phyloP scores from a whole-genome alignment of 2,329 filamentous ascomycete genomes.

The Bertia moriformis region DNA sequence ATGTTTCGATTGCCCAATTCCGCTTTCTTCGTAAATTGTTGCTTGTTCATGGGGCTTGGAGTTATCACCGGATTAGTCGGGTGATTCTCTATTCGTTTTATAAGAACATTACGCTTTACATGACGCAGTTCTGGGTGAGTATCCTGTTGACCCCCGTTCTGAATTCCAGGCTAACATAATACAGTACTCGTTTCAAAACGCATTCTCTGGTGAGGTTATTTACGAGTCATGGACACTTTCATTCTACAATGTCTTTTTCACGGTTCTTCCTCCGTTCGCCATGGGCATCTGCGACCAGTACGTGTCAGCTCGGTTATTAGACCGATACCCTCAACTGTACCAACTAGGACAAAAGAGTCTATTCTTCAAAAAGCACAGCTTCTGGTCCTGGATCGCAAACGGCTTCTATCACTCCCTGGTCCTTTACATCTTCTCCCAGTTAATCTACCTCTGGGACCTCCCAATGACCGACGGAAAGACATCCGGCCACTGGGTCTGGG shows the following conservation, averaged over 20 bases:
- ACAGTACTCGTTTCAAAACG: slow-evolving; percentile 92
- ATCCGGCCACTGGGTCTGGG: slow-evolving; percentile 96
- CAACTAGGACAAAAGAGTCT: slow-evolving; percentile 79
- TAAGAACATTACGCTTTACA: slow-evolving; percentile 96
- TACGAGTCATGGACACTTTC: slow-evolving; percentile 99
- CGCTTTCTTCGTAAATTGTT: slow-evolving; percentile 85
- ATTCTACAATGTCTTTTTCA: slow-evolving; percentile 98
- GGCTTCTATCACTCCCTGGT: slow-evolving; percentile 91
- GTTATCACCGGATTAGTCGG: slow-evolving; percentile 91
- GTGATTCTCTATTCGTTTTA: slow-evolving; percentile 98
- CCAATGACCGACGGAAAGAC: slow-evolving; percentile 65
- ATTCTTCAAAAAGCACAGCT: slow-evolving; percentile 87
- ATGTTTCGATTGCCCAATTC: slow-evolving; percentile 93
- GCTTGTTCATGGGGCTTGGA: slow-evolving; percentile 92
- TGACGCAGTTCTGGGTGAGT: slow-evolving; percentile 97
- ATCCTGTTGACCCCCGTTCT: neutral
- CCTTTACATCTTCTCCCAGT: slow-evolving; percentile 71
- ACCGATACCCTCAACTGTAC: slow-evolving; percentile 93
- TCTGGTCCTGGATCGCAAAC: slow-evolving; percentile 82
- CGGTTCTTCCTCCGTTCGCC: slow-evolving; percentile 79
- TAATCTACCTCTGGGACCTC: slow-evolving; percentile 71
- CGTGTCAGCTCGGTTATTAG: slow-evolving; percentile 81
- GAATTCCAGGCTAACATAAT: slow-evolving; percentile 5
- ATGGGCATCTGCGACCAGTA: slow-evolving; percentile 97
- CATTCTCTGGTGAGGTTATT: slow-evolving; percentile 93